Evolutionary conservation across 2,329 filamentous ascomycete genomes (phyloP), one percentile per base, ranked within the genome.

Genomic region (Ascomycota sp.): DNA sequence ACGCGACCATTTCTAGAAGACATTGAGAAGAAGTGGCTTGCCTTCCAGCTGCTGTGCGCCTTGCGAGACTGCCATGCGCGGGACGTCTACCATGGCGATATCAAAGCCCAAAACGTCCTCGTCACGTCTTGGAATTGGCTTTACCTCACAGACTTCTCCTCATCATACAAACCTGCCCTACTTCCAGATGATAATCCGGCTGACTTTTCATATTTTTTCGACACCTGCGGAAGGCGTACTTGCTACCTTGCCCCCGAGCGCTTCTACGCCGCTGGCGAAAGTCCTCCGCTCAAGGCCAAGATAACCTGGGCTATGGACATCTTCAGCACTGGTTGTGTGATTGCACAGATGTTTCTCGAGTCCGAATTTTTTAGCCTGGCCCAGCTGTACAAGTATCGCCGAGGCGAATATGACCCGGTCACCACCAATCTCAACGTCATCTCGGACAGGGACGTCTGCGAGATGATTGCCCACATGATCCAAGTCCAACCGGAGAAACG

Each of bases 61-160:
- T 60, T 98, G 34, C 74, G 85, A 33, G 91, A 98, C 52, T 94
- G 82, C 43, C 89, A 98, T 50, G 65, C 77, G 20, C 68, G 77
- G 28, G 80, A 91, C 43, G 65, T 98, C 30, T 95, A 85, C 48
- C 89, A 98, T 48, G 91, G 89, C 33, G 91, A 98, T 46, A 95
- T 98, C 59, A 98, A 98, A 60, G 89, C 86, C 2, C 86, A 98
- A 52, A 98, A 98, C 44, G 72, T 92, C 23, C 61, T 98, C 28
- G 86, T 98, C 30, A 98, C 89, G 0, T 95, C 89, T 6, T 98
- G 89, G 89, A 94, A 95, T 56, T 98, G 91, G 89, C 65, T 98
- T 2, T 98, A 95, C 48, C 65, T 98, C 23, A 76, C 85, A n/a
- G 89, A 98, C 51, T 98, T 95, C 50, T 93, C 86, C 4, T 83